These are phyloP conservation scores for Backusella circina DNA, from an alignment of 192 early-diverging fungal genomes.

Conservation along the genomic window DNA sequence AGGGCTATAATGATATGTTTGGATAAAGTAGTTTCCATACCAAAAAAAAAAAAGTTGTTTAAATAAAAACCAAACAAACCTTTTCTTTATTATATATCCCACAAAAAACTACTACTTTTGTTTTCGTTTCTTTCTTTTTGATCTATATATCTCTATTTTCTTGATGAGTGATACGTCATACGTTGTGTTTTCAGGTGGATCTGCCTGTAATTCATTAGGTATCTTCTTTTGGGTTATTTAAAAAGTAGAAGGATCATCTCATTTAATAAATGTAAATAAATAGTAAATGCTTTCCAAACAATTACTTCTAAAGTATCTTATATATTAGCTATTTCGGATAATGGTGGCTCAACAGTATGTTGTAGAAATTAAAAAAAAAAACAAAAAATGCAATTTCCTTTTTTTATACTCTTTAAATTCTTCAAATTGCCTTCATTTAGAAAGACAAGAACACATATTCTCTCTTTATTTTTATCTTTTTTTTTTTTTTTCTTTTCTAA, in stretches of 20 bases:
- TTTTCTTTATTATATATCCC: neutral
- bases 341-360: conserved; percentile 57
- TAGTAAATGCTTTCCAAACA: conserved; percentile 49
- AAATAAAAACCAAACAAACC: neutral
- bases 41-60: neutral
- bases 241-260: neutral
- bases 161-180: conserved; percentile 32
- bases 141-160: neutral
- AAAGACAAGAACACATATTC: neutral
- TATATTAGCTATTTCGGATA: conserved; percentile 68
- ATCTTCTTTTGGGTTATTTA: neutral
- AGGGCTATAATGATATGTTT: conserved; percentile 54
- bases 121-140: neutral
- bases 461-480: conserved; percentile 37
- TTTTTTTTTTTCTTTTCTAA: conserved; percentile 21
- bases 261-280: neutral
- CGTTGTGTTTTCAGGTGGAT: conserved; percentile 69
- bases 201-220: conserved; percentile 67
- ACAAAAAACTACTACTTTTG: neutral
- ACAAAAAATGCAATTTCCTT: neutral
- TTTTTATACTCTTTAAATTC: too few species aligned
- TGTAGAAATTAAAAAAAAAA: neutral
- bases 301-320: conserved; percentile 64
- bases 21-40: conserved; percentile 24
- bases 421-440: too few species aligned